These are phyloP conservation scores for Microdochium paspali DNA, from an alignment of 2,329 filamentous ascomycete genomes.

Conservation along the genomic window DNA sequence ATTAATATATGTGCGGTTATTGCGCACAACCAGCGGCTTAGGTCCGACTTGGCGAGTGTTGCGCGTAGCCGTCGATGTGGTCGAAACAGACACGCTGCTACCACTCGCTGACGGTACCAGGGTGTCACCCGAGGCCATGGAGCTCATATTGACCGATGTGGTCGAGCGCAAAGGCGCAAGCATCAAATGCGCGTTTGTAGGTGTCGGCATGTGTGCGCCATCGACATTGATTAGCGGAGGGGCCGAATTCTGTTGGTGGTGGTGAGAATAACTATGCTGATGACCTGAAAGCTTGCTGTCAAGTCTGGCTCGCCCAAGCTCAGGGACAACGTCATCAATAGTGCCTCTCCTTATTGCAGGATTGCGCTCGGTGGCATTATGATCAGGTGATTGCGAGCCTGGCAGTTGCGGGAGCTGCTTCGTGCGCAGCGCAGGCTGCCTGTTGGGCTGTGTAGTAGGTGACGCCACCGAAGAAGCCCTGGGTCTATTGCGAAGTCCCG, in stretches of 20 bases:
- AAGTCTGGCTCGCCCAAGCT: slow-evolving; percentile 2
- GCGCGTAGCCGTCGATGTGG: slow-evolving; percentile 10
- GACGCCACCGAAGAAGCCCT: background rate
- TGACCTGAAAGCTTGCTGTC: background rate
- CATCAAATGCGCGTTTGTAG: background rate
- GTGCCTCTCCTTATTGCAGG: background rate
- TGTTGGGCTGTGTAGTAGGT: background rate
- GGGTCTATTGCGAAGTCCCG: background rate
- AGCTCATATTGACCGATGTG: slow-evolving; percentile 28
- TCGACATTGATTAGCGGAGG: background rate
- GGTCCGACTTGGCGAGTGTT: slow-evolving; percentile 14
- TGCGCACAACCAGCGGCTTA: slow-evolving; percentile 58
- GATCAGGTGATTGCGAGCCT: background rate
- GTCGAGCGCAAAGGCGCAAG: slow-evolving; percentile 29
- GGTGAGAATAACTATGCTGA: background rate
- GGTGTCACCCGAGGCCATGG: slow-evolving; percentile 37
- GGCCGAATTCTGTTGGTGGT: background rate
- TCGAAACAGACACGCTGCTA: slow-evolving; percentile 21
- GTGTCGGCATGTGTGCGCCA: slow-evolving; percentile 23
- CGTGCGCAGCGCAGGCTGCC: background rate
- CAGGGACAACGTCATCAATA: slow-evolving; percentile 11
- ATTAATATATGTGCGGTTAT: slow-evolving; percentile 76
- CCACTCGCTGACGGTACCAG: slow-evolving; percentile 31
- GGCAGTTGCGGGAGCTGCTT: background rate
- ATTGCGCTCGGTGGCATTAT: background rate